These are phyloP conservation scores for Pachyrhizus erosus DNA, from an alignment of 306 rosid genomes.

Conservation along the genomic window DNA sequence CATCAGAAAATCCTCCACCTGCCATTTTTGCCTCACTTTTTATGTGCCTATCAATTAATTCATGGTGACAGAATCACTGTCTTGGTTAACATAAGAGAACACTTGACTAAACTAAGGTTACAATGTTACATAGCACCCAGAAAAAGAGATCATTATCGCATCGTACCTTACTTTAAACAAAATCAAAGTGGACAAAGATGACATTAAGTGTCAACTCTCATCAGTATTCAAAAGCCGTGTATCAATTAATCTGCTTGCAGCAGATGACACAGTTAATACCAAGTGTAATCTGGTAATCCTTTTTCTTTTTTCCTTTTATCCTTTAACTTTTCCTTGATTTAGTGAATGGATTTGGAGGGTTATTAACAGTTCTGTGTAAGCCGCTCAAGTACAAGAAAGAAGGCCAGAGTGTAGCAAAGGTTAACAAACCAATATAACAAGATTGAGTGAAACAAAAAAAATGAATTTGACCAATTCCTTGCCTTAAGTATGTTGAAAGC, in stretches of 20 bases:
- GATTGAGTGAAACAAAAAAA: neutral
- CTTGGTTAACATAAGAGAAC: neutral
- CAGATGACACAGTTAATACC: neutral
- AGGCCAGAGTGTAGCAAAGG: conserved; percentile 36
- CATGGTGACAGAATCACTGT: neutral
- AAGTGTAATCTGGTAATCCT: neutral
- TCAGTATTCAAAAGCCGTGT: neutral
- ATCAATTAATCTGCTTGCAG: neutral
- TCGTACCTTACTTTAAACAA: neutral
- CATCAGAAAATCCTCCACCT: conserved; percentile 64
- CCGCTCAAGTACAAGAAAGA: conserved; percentile 40
- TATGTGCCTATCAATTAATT: neutral
- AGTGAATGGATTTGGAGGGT: conserved; percentile 36
- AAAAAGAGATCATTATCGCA: neutral
- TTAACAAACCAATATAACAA: neutral
- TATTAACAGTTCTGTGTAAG: conserved; percentile 16
- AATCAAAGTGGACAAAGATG: neutral
- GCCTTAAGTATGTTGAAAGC: conserved; percentile 1
- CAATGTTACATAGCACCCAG: neutral
- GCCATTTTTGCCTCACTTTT: conserved; percentile 54
- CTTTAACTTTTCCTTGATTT: neutral
- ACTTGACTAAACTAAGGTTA: neutral
- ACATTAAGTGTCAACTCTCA: neutral
- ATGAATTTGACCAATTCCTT: conserved; percentile 31
- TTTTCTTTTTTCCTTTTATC: neutral